Evolutionary conservation across 371 early-diverging fungal genomes (phyloP).

Genomic region (Coemansia sp.): DNA sequence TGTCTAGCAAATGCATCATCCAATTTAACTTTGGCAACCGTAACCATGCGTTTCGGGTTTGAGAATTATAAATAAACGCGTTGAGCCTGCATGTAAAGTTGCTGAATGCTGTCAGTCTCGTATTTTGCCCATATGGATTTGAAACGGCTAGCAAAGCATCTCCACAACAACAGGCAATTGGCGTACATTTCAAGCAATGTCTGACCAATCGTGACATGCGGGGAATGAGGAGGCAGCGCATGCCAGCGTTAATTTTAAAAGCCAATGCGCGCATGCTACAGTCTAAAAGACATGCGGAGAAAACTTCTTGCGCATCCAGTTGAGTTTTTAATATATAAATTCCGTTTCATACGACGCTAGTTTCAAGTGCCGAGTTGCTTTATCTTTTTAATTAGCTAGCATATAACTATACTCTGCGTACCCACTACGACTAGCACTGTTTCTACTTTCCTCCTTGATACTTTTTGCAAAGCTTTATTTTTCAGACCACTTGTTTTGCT

Average conservation of each 20-base stretch:
- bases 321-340: background rate
- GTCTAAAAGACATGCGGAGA: slow-evolving; percentile 13
- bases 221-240: background rate
- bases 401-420: background rate
- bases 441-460: background rate
- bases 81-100: too few relatives aligned
- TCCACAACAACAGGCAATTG: too few relatives aligned
- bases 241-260: background rate
- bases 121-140: too few relatives aligned
- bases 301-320: background rate
- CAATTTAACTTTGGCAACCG: background rate
- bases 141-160: too few relatives aligned
- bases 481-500: background rate
- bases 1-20: background rate
- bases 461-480: background rate
- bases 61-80: too few relatives aligned
- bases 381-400: slow-evolving; percentile 5
- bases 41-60: background rate
- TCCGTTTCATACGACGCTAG: background rate
- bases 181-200: too few relatives aligned
- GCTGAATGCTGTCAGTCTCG: too few relatives aligned
- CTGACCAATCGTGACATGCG: background rate
- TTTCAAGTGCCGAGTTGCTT: background rate
- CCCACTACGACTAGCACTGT: background rate
- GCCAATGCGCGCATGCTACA: slow-evolving; percentile 7